phyloP scores from a whole-genome alignment of 306 rosid genomes.

The Ammopiptanthus mongolicus region DNA sequence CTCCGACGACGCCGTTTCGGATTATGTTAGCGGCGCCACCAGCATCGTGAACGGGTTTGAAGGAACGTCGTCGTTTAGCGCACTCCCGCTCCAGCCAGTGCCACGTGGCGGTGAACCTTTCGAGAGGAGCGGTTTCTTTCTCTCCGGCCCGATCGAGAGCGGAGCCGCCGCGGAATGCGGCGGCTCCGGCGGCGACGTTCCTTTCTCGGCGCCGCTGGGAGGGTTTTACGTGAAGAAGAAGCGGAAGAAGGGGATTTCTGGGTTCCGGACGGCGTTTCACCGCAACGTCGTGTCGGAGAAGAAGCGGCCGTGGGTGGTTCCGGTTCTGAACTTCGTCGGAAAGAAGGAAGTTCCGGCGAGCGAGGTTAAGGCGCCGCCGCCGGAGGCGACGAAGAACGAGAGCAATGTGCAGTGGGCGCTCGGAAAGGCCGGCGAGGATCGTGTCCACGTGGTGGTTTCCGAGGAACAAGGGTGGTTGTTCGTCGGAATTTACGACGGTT shows the following conservation, averaged over 20 bases:
- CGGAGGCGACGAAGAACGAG: constrained; percentile 36
- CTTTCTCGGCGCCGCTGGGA: constrained; percentile 86
- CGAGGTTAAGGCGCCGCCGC: constrained; percentile 29
- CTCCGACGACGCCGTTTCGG: constrained; percentile 33
- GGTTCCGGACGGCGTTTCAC: constrained; percentile 65
- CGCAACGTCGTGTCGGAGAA: constrained; percentile 56
- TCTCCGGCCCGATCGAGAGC: constrained; percentile 89
- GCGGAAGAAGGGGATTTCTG: constrained; percentile 60
- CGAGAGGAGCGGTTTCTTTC: constrained; percentile 76
- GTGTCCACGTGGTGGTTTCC: constrained; percentile 86
- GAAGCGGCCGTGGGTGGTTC: constrained; percentile 93
- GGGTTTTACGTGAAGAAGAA: constrained; percentile 50
- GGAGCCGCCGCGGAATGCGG: constrained; percentile 24
- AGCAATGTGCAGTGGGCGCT: constrained; percentile 82
- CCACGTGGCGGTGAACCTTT: constrained; percentile 60
- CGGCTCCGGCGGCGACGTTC: constrained; percentile 29
- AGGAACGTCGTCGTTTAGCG: constrained; percentile 71
- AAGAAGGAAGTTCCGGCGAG: constrained; percentile 49
- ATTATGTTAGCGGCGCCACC: background rate
- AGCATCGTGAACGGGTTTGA: constrained; percentile 68
- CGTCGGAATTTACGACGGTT: constrained; percentile 90
- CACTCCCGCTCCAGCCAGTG: constrained; percentile 85
- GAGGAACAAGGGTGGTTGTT: constrained; percentile 92
- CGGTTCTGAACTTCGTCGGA: constrained; percentile 69
- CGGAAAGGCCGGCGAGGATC: constrained; percentile 92